Conservation (phyloP, 495 filamentous ascomycete species). For the Cladorrhinum samala region DNA sequence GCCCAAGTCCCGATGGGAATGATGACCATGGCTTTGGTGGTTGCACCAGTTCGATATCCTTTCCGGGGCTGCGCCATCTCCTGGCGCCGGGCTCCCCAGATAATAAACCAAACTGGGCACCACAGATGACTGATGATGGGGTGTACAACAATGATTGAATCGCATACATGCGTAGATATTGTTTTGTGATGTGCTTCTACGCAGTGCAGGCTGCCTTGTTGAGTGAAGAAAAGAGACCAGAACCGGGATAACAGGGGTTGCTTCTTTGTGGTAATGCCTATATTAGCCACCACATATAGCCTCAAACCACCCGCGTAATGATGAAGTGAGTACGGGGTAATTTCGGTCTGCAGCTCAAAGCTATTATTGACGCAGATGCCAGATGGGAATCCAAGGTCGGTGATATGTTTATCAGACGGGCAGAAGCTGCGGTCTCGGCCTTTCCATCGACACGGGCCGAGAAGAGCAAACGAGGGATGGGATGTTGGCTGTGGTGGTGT, state of each 20-base stretch:
- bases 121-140: not conserved
- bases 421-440: not conserved
- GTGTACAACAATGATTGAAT: constrained; percentile 9
- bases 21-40: constrained; percentile 1
- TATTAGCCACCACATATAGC: constrained; percentile 42
- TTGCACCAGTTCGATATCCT: constrained; percentile 6
- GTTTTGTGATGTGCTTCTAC: constrained; percentile 1
- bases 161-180: constrained; percentile 12
- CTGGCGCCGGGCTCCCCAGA: constrained; percentile 2
- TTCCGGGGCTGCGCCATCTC: not conserved
- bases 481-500: not conserved
- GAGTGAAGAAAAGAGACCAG: constrained; percentile 7
- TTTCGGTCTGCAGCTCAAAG: constrained; percentile 33
- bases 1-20: constrained; percentile 5
- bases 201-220: not conserved
- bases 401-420: not conserved
- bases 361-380: constrained; percentile 21
- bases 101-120: constrained; percentile 1
- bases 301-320: constrained; percentile 32
- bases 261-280: constrained; percentile 25
- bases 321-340: constrained; percentile 28
- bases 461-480: not conserved
- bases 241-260: constrained; percentile 15
- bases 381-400: constrained; percentile 6
- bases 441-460: not conserved